Evolutionary conservation across 2,329 filamentous ascomycete genomes (phyloP).

Genomic region (Aspergillus fructus): DNA sequence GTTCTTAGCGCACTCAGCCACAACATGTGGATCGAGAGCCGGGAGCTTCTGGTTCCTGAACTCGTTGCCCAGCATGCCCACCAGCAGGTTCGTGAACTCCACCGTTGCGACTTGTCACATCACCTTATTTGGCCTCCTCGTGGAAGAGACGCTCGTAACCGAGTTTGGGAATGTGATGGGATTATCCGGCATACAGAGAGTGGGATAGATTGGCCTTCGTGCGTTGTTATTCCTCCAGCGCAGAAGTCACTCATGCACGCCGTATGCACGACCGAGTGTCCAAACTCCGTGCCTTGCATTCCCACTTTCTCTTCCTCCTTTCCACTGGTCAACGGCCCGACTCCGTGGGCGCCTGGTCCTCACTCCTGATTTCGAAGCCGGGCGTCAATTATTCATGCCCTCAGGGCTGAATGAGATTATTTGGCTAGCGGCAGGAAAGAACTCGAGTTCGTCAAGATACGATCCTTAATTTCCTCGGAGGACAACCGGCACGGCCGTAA

Average conservation of each 20-base stretch:
- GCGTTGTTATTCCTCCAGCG: slow-evolving; percentile 3
- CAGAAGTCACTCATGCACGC: slow-evolving; percentile 12
- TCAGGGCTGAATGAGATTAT: neutral
- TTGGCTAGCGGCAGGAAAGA: neutral
- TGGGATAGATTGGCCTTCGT: slow-evolving; percentile 9
- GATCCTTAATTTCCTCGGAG: neutral
- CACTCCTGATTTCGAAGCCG: neutral
- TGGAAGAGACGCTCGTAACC: slow-evolving; percentile 11
- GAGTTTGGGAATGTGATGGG: slow-evolving; percentile 15
- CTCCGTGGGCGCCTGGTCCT: neutral
- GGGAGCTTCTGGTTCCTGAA: slow-evolving; percentile 7
- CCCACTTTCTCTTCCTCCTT: neutral
- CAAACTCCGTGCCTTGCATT: slow-evolving; percentile 17
- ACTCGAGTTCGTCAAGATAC: slow-evolving; percentile 1
- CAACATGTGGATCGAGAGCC: slow-evolving; percentile 14
- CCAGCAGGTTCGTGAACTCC: slow-evolving; percentile 7
- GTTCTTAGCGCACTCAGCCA: slow-evolving; percentile 6
- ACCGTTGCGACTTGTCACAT: slow-evolving; percentile 21
- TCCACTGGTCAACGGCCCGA: neutral
- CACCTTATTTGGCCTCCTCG: slow-evolving; percentile 15
- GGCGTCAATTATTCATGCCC: neutral
- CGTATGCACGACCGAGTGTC: slow-evolving; percentile 12
- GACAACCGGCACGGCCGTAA: neutral
- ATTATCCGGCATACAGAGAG: slow-evolving; percentile 10
- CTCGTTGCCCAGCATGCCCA: neutral